A percentile compares a stretch with the other conserved stretches of the same genome.
phyloP scores from a whole-genome alignment of 495 filamentous ascomycete genomes.

The Talaromyces stipitatus region DNA sequence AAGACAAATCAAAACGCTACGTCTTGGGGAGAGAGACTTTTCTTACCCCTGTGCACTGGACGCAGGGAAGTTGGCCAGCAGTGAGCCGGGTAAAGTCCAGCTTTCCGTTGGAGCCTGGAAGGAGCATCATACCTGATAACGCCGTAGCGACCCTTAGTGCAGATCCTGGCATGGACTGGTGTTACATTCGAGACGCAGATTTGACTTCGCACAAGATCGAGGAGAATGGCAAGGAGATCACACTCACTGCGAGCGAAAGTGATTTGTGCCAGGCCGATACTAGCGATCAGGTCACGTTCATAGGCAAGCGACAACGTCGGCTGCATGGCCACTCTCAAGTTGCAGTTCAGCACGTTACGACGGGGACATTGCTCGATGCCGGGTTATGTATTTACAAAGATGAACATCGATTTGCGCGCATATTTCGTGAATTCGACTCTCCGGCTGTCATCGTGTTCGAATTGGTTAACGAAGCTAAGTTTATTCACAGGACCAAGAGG shows the following conservation, averaged over 20 bases:
- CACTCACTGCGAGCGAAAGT: constrained; percentile 1
- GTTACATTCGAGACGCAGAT: constrained; percentile 11
- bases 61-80: constrained; percentile 17
- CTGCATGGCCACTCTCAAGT: constrained; percentile 3
- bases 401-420: constrained; percentile 9
- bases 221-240: not conserved
- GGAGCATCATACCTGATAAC: not conserved
- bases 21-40: constrained; percentile 56
- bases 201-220: constrained; percentile 4
- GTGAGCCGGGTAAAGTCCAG: constrained; percentile 7
- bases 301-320: constrained; percentile 11
- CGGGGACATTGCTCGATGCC: not conserved
- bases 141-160: not conserved
- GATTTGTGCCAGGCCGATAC: constrained; percentile 6
- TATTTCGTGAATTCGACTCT: constrained; percentile 1
- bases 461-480: constrained; percentile 2
- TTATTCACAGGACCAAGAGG: not conserved
- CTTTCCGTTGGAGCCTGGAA: not conserved
- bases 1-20: constrained; percentile 25
- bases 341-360: not conserved
- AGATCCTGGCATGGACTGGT: constrained; percentile 1
- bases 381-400: constrained; percentile 3
- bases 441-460: constrained; percentile 3
- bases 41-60: constrained; percentile 46
- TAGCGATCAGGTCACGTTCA: constrained; percentile 1